Conservation (phyloP, 2,329 filamentous ascomycete genomes). For the Fulvia fulva region DNA sequence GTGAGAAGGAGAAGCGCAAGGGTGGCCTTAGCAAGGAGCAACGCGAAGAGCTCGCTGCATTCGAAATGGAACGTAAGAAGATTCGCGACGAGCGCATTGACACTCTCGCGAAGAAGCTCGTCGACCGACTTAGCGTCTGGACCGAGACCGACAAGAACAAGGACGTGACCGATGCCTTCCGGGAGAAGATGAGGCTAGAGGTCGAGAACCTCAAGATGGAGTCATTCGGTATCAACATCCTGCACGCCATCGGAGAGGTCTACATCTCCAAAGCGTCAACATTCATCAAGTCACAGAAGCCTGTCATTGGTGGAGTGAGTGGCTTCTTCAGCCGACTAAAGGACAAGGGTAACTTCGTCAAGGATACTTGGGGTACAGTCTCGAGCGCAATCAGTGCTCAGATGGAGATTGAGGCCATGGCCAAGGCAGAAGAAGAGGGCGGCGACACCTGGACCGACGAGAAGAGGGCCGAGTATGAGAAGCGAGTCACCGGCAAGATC, state of each 20-base stretch:
- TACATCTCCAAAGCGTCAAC: conserved; percentile 84
- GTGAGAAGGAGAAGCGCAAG: conserved; percentile 86
- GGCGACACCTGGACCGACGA: conserved; percentile 98
- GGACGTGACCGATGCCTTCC: conserved; percentile 84
- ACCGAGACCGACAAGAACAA: conserved; percentile 89
- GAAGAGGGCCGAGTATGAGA: conserved; percentile 92
- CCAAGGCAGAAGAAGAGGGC: conserved; percentile 86
- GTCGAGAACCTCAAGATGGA: conserved; percentile 99
- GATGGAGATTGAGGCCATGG: conserved; percentile 99
- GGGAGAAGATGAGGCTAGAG: conserved; percentile 89
- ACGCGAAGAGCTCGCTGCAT: conserved; percentile 81
- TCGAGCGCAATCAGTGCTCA: conserved; percentile 94
- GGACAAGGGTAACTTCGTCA: conserved; percentile 94
- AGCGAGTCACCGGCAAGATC: conserved; percentile 95
- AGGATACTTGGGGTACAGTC: conserved; percentile 98
- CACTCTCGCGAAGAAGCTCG: conserved; percentile 75
- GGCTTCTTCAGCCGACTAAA: conserved; percentile 92
- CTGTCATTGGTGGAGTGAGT: conserved; percentile 73
- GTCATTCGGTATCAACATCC: conserved; percentile 91
- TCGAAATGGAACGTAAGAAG: conserved; percentile 77
- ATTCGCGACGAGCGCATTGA: conserved; percentile 87
- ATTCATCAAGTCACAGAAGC: conserved; percentile 92
- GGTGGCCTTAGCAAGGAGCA: conserved; percentile 84
- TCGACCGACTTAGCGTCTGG: conserved; percentile 89
- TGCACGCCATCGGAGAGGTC: conserved; percentile 88